These are phyloP conservation scores for Penicillium odoratum DNA, from an alignment of 495 filamentous ascomycete species.

Conservation along the genomic window DNA sequence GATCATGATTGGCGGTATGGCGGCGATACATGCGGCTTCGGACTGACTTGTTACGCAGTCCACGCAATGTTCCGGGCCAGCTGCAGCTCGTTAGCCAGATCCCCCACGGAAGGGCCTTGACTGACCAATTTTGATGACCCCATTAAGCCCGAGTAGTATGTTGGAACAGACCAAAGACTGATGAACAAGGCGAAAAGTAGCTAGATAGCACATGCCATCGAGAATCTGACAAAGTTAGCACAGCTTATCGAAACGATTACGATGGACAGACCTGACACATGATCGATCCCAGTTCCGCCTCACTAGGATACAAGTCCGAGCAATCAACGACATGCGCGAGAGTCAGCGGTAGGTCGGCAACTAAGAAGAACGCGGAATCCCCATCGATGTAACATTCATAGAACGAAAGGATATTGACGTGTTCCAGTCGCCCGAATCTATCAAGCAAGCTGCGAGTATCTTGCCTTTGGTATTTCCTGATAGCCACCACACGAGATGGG, in stretches of 20 bases:
- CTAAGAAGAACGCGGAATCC: slow-evolving; percentile 8
- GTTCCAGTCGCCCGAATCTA: no score
- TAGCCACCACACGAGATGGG: slow-evolving; percentile 13
- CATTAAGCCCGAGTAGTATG: background rate
- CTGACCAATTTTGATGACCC: slow-evolving; percentile 16
- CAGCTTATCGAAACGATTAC: no score
- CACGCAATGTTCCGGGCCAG: slow-evolving; percentile 8
- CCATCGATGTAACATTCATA: background rate
- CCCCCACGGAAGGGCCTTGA: background rate
- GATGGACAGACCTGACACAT: no score
- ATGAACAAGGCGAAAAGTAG: no score
- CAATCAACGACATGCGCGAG: slow-evolving; percentile 1
- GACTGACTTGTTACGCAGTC: slow-evolving; percentile 1
- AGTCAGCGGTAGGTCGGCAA: slow-evolving; percentile 8
- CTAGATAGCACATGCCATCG: no score
- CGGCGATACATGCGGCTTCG: slow-evolving; percentile 18
- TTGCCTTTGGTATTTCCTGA: slow-evolving; percentile 7
- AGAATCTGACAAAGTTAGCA: no score
- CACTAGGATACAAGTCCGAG: slow-evolving; percentile 4
- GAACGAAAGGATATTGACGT: no score
- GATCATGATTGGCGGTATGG: slow-evolving; percentile 28
- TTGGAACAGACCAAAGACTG: no score
- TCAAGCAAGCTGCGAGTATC: background rate
- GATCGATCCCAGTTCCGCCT: background rate
- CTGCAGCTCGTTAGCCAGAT: slow-evolving; percentile 6